Percentiles rank a stretch among this genome's conserved stretches.
These are phyloP conservation scores for Trapa incisa DNA, from an alignment of 345 rosid genomes.

Conservation along the genomic window DNA sequence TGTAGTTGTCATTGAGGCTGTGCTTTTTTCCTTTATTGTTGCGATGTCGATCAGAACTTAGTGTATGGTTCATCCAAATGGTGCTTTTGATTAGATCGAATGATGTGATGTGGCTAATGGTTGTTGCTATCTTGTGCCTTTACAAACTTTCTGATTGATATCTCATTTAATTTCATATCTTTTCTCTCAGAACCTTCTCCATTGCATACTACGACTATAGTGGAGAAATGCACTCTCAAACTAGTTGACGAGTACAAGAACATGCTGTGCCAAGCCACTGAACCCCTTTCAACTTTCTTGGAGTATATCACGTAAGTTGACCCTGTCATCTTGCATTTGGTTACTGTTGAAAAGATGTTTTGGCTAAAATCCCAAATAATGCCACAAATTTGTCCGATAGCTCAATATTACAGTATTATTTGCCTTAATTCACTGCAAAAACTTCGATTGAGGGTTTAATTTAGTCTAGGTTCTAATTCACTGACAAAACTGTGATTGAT, in stretches of 20 bases:
- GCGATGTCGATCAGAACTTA: neutral
- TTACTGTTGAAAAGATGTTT: neutral
- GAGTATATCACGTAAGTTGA: slow-evolving; percentile 80
- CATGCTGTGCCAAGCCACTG: slow-evolving; percentile 93
- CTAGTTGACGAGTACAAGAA: slow-evolving; percentile 94
- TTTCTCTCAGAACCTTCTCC: slow-evolving; percentile 84
- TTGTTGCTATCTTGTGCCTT: neutral
- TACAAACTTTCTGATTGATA: neutral
- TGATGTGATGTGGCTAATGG: neutral
- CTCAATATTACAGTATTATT: no score
- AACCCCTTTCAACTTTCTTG: slow-evolving; percentile 85
- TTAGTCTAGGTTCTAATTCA: no score
- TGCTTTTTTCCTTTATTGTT: neutral
- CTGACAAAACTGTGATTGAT: no score
- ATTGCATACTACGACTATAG: slow-evolving; percentile 88
- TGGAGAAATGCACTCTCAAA: slow-evolving; percentile 94
- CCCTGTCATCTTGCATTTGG: neutral
- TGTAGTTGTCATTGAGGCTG: no score
- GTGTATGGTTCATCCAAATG: neutral
- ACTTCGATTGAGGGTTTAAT: no score
- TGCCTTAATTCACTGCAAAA: no score
- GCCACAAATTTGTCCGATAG: no score
- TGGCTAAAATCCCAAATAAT: no score
- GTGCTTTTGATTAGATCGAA: neutral
- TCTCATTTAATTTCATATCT: neutral